Conservation (phyloP, 1,139 yeast genomes). For the Kodamaea ohmeri region DNA sequence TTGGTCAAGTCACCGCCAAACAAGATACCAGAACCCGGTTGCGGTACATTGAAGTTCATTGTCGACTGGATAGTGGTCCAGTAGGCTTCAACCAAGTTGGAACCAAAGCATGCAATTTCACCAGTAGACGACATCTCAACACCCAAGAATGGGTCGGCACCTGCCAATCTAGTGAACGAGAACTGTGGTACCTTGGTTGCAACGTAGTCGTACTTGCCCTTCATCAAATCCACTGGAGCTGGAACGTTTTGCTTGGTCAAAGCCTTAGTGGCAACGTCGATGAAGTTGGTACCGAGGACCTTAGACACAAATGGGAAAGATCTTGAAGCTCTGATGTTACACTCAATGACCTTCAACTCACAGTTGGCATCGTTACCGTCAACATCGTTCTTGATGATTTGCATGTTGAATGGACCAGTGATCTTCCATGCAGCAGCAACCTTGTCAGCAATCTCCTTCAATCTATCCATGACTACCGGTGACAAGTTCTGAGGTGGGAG, state of each 20-base stretch:
- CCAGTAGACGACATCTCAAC: slow-evolving; percentile 99
- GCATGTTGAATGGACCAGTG: slow-evolving; percentile 98
- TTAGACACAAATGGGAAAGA: slow-evolving; percentile 98
- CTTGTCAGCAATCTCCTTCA: slow-evolving; percentile 82
- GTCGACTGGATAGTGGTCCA: slow-evolving; percentile 97
- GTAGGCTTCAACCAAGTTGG: slow-evolving; percentile 81
- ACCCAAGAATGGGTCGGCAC: slow-evolving; percentile 98
- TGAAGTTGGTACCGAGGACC: slow-evolving; percentile 90
- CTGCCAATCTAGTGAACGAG: slow-evolving; percentile 95
- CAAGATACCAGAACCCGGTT: slow-evolving; percentile 83
- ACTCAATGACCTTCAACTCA: slow-evolving; percentile 87
- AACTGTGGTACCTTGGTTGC: slow-evolving; percentile 98
- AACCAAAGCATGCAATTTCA: slow-evolving; percentile 95
- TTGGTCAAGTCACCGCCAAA: slow-evolving; percentile 90
- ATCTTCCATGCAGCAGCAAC: slow-evolving; percentile 94
- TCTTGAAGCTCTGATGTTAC: slow-evolving; percentile 97
- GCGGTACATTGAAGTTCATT: slow-evolving; percentile 92
- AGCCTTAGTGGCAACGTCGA: slow-evolving; percentile 90
- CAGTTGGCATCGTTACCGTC: slow-evolving; percentile 51
- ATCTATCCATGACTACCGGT: slow-evolving; percentile 55
- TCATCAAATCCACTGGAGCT: slow-evolving; percentile 67
- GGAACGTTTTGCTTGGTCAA: slow-evolving; percentile 72
- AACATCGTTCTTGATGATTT: slow-evolving; percentile 72
- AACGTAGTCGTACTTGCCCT: slow-evolving; percentile 62
- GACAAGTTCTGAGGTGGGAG: slow-evolving; percentile 83